Evolutionary conservation across 495 filamentous ascomycete species (phyloP), one percentile per base, ranked within the genome.

Genomic region (Talaromyces wortmannii): DNA sequence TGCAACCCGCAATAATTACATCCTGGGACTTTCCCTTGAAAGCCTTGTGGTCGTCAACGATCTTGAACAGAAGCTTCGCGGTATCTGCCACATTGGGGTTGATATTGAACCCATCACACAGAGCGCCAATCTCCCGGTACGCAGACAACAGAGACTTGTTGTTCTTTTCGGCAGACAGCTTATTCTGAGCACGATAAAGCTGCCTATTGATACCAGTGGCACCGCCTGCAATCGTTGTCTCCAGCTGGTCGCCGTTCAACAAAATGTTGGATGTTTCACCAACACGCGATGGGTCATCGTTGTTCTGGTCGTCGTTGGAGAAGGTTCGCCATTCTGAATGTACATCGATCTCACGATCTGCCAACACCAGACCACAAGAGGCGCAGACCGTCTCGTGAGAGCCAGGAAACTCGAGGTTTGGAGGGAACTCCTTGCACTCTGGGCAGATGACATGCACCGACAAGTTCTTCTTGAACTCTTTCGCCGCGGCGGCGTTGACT

Each of bases 251-350:
- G 46, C 92, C 95, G 61, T 96, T 91, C 42, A 95, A 80, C 55
- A 97, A 80, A 16, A 87, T 81, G 62, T 97, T 96, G 42, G 83
- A 82, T 0, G 83, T 90, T 50, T 97, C 94, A 71, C 94, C 94
- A 60, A 98, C 94, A 90, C 94, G 94, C 51, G 89, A 95, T 1
- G 94, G 94, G 66, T 98, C 94, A 59, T 97, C 94, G 65, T 87
- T 90, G 66, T 87, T 90, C 68, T 95, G 89, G 63, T 98, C 95
- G 62, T 98, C 94, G 71, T 96, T 97, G 56, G 90, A 87, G 70
- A 98, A 98, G 7, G 95, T 98, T 62, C 94, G 90, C 94, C 94
- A 98, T 75, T 98, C 94, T 50, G 91, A 96, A 50, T 95, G 86
- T 57, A 90, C 91, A 62, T 97, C 94, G 52, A 98, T 90, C 61